These are phyloP conservation scores for Sporothrix euskadiensis DNA, from an alignment of 2,329 filamentous ascomycete genomes.

Conservation along the genomic window DNA sequence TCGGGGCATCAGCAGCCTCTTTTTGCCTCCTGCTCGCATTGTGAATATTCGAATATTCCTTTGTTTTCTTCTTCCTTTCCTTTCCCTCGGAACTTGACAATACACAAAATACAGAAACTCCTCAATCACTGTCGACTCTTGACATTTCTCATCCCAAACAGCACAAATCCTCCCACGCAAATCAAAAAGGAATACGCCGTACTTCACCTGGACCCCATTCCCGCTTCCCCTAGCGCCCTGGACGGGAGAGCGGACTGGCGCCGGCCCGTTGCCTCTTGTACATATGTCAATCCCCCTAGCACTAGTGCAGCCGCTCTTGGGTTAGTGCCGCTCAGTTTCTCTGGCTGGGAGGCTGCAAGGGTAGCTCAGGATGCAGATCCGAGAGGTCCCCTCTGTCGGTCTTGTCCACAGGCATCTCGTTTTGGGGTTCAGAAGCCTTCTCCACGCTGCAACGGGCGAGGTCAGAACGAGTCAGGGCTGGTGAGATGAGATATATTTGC, in stretches of 20 bases:
- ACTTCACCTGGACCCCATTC: constrained; percentile 1
- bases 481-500: not conserved
- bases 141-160: not conserved
- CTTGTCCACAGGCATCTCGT: not conserved
- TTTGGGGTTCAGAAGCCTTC: not conserved
- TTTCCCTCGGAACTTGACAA: not conserved
- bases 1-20: not conserved
- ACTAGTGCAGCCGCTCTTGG: constrained; percentile 18
- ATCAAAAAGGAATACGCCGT: not conserved
- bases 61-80: not conserved
- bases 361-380: constrained; percentile 9
- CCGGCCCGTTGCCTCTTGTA: constrained; percentile 13
- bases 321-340: not conserved
- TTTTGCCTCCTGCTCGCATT: not conserved
- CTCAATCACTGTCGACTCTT: not conserved
- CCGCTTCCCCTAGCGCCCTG: constrained; percentile 23
- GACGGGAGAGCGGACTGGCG: constrained; percentile 16
- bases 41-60: too few relatives aligned
- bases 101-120: not conserved
- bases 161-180: not conserved
- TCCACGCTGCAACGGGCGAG: not conserved
- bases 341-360: not conserved
- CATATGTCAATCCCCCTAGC: constrained; percentile 12
- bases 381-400: not conserved
- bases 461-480: not conserved